phyloP scores from a whole-genome alignment of 495 filamentous ascomycete genomes.

The Pseudotulostoma volvatum region DNA sequence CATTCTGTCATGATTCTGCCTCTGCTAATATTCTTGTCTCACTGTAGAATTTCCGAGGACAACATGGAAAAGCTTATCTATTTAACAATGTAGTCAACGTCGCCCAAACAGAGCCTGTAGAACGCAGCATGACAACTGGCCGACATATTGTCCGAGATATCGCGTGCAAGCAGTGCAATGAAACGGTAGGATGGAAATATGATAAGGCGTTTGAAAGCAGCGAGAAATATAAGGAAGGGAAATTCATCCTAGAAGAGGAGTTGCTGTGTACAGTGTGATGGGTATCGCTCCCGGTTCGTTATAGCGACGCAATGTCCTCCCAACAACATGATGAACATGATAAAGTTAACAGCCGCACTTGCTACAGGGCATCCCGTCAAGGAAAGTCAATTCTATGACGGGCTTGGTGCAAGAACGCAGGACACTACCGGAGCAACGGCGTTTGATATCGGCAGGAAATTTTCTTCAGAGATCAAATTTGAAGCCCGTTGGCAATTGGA shows the following conservation, averaged over 20 bases:
- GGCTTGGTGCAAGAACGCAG: not conserved
- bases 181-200: conserved; percentile 96
- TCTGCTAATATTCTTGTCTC: too few species aligned
- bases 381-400: not conserved
- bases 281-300: not conserved
- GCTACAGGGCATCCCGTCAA: not conserved
- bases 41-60: conserved; percentile 92
- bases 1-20: too few species aligned
- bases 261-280: conserved; percentile 62
- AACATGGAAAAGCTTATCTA: conserved; percentile 95
- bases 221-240: conserved; percentile 98
- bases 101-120: conserved; percentile 57
- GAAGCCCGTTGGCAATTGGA: not conserved
- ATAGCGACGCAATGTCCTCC: not conserved
- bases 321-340: not conserved
- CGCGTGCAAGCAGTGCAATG: conserved; percentile 69
- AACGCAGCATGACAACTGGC: conserved; percentile 98
- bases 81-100: conserved; percentile 92
- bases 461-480: not conserved
- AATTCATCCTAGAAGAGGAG: conserved; percentile 93
- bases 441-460: not conserved
- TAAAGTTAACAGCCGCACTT: not conserved
- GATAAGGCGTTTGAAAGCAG: conserved; percentile 82
- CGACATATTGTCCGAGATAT: conserved; percentile 90
- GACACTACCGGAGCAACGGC: not conserved